Conservation (phyloP, 441 rosid genomes). For the Rhodomyrtus psidioides region DNA sequence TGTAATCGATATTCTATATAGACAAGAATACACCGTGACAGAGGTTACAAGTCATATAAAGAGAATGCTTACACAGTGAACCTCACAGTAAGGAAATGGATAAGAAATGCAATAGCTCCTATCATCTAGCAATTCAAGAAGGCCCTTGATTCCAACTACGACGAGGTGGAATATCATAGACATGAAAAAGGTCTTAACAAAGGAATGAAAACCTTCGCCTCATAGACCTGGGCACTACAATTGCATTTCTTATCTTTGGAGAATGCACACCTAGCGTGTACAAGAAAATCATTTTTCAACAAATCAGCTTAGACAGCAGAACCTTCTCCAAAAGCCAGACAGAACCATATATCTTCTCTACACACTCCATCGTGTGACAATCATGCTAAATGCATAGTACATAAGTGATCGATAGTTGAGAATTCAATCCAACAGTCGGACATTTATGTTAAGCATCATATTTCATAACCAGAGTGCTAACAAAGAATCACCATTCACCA, state of each 20-base stretch:
- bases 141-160: background rate
- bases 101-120: background rate
- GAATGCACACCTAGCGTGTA: background rate
- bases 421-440: background rate
- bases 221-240: background rate
- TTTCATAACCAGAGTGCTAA: background rate
- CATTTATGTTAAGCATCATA: background rate
- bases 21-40: background rate
- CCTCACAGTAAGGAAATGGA: background rate
- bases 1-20: background rate
- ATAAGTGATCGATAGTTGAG: background rate
- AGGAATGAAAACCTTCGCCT: background rate
- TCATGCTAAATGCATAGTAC: background rate
- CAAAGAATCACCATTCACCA: background rate
- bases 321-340: background rate
- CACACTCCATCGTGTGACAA: background rate
- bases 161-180: background rate
- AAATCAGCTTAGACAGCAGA: background rate
- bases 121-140: background rate
- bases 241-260: background rate
- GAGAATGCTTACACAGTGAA: background rate
- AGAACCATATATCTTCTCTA: background rate
- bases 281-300: background rate
- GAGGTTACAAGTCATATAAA: background rate
- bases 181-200: background rate